Percentiles rank a stretch among this genome's conserved stretches.
phyloP scores from a whole-genome alignment of 2,329 filamentous ascomycete genomes.

The Sclerotinia trifoliorum region DNA sequence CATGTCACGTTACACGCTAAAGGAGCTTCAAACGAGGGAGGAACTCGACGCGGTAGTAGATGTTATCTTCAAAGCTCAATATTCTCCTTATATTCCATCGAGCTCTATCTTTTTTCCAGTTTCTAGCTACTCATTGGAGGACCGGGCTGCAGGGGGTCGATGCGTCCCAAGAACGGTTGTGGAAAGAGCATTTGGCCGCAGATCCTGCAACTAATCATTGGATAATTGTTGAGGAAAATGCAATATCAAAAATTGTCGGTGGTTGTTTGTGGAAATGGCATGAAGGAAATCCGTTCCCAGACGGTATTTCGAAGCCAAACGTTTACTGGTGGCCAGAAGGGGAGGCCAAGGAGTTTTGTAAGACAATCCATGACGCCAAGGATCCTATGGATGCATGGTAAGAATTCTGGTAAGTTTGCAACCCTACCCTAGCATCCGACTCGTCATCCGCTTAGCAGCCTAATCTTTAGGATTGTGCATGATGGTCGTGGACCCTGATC shows the following conservation, averaged over 20 bases:
- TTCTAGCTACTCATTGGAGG: background rate
- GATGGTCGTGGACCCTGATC: conserved; percentile 12
- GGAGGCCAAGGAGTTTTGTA: background rate
- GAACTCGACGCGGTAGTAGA: background rate
- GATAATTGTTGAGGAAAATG: conserved; percentile 3
- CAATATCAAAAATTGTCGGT: background rate
- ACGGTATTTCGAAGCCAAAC: background rate
- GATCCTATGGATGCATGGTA: background rate
- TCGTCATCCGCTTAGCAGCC: background rate
- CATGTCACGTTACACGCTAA: background rate
- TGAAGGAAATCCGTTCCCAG: background rate
- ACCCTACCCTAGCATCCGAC: background rate
- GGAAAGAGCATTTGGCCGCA: background rate
- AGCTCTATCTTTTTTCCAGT: background rate
- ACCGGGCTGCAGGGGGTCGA: background rate
- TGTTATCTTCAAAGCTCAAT: background rate
- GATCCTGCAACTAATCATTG: background rate
- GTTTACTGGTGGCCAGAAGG: conserved; percentile 4
- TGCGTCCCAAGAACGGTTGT: background rate
- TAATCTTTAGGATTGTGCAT: background rate
- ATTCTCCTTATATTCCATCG: conserved; percentile 4
- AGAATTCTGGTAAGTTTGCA: background rate
- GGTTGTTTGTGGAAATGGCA: conserved; percentile 10
- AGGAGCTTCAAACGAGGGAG: background rate
- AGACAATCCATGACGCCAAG: conserved; percentile 1